Conservation (phyloP, 306 rosid genomes). For the Fragaria vesca region DNA sequence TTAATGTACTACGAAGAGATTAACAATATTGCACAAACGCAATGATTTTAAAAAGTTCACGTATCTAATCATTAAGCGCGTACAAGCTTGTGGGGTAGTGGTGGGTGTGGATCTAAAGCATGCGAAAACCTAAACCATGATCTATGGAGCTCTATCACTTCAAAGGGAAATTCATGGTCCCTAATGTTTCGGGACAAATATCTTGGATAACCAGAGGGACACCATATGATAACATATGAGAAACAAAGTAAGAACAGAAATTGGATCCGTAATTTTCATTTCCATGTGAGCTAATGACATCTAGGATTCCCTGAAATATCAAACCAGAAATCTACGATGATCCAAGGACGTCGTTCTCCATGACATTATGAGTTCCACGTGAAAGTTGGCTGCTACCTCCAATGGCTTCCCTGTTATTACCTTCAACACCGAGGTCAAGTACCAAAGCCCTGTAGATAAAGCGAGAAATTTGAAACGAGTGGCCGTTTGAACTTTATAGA, state of each 20-base stretch:
- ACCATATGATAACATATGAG: not conserved
- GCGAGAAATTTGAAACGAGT: constrained; percentile 58
- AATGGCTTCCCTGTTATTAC: constrained; percentile 36
- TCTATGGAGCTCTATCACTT: not conserved
- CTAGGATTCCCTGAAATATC: not conserved
- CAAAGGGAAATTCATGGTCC: not conserved
- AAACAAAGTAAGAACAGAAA: not conserved
- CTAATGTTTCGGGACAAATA: not conserved
- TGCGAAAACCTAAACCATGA: not conserved
- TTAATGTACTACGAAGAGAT: too few relatives aligned
- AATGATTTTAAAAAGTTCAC: too few relatives aligned
- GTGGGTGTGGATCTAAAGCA: not conserved
- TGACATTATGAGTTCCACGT: not conserved
- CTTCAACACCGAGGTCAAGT: constrained; percentile 10
- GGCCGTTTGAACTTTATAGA: constrained; percentile 63
- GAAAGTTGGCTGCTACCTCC: not conserved
- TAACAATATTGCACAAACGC: too few relatives aligned
- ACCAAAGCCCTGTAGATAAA: constrained; percentile 16
- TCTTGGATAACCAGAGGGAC: not conserved
- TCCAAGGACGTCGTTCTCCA: not conserved
- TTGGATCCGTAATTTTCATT: not conserved
- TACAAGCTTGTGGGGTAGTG: not conserved
- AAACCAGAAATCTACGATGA: not conserved
- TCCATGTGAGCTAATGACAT: not conserved
- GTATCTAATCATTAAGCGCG: not conserved